Evolutionary conservation across 2,329 filamentous ascomycete genomes (phyloP).

Genomic region (Arthrobotrys sinensis): DNA sequence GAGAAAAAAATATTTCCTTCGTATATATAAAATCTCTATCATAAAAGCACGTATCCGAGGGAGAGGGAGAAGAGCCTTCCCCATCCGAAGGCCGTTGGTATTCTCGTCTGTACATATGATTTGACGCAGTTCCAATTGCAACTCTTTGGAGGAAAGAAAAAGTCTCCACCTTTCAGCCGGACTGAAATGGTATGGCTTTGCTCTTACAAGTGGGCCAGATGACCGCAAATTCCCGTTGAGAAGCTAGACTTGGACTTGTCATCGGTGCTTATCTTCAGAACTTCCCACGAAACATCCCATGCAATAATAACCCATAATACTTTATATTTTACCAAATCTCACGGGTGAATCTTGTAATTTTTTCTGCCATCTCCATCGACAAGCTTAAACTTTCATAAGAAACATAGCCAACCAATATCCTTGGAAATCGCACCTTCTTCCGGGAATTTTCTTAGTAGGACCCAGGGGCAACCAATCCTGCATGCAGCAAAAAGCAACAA

Average conservation of each 20-base stretch:
- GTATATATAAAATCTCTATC: too few species aligned
- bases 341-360: background rate
- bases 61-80: too few species aligned
- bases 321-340: constrained; percentile 15
- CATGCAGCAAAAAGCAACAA: constrained; percentile 47
- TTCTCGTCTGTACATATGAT: background rate
- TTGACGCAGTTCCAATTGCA: background rate
- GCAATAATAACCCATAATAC: constrained; percentile 19
- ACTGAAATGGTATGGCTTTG: constrained; percentile 57
- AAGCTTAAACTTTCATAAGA: constrained; percentile 27
- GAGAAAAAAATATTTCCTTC: constrained; percentile 14
- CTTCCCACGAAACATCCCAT: background rate
- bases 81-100: too few species aligned
- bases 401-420: constrained; percentile 52
- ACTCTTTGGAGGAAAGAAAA: constrained; percentile 7
- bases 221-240: constrained; percentile 52
- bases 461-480: constrained; percentile 58
- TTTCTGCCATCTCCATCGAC: constrained; percentile 24
- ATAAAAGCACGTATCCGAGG: too few species aligned
- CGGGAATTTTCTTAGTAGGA: constrained; percentile 48
- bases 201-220: constrained; percentile 51
- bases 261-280: constrained; percentile 14
- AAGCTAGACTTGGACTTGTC: constrained; percentile 11
- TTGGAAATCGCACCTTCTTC: constrained; percentile 46
- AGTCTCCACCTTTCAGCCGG: constrained; percentile 40